Evolutionary conservation across 1,139 yeast genomes (phyloP), one percentile per base, ranked within the genome.

Genomic region (Geotrichum carabidarum): DNA sequence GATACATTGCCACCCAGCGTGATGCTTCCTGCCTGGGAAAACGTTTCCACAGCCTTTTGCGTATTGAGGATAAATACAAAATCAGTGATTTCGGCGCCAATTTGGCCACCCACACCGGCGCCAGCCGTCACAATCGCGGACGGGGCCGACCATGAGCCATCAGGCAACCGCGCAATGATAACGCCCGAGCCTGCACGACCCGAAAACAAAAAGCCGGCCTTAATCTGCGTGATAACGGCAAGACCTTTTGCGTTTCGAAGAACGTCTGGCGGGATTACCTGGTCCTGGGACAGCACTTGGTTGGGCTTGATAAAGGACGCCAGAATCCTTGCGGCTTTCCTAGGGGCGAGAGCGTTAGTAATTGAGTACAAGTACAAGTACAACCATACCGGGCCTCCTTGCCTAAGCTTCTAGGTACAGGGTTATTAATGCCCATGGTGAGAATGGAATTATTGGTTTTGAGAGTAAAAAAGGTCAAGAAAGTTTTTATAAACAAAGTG

Each of bases 161-260:
- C 99, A 1, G 94, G 94, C 53, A 93, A 77, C 59, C 98, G 77
- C 6, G 98, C 96, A 32, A 93, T 94, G 60, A 93, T 86, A 37
- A 93, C 89, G 59, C 99, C 99, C 1, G 96, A 88, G 27, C 99
- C 99, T 1, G 97, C 98, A 69, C 99, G 81, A 36, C 98, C 99
- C 3, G 96, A 87, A 68, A 93, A 93, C 59, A 93, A 76, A 68
- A 93, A 93, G 1, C 99, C 99, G 1, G 98, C 99, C 69, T 94
- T 93, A 59, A 93, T 75, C n/a, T 55, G 58, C 15, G 58, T 93
- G 60, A 93, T 79, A 45, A 93, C 72, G 1, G 96, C 98, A 51
- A 93, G 78, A 36, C 99, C 99, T 68, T 89, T 87, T 46, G 99
- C 99, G 67, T 88, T 86, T 62, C 86, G 83, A 60, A 93, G 78